Conservation (phyloP, 306 rosid genomes). For the Hippophae gyantsensis region DNA sequence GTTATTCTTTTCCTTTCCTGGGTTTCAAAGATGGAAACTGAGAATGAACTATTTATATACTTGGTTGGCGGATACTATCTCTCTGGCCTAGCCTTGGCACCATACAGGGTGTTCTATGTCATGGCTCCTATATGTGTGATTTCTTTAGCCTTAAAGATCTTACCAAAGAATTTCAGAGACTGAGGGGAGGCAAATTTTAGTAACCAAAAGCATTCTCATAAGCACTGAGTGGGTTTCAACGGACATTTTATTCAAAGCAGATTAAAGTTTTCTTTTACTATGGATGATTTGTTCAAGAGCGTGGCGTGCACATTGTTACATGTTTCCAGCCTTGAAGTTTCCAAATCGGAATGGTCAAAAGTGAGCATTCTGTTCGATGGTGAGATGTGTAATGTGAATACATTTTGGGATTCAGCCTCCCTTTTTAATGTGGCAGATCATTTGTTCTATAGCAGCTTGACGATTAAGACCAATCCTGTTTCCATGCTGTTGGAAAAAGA, state of each 20-base stretch:
- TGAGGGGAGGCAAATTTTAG: slow-evolving; percentile 40
- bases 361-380: slow-evolving; percentile 2
- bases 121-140: slow-evolving; percentile 65
- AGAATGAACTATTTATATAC: slow-evolving; percentile 46
- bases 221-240: slow-evolving; percentile 37
- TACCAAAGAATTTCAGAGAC: slow-evolving; percentile 39
- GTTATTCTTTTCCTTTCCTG: slow-evolving; percentile 36
- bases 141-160: slow-evolving; percentile 43
- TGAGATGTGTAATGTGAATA: slow-evolving; percentile 10
- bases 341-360: slow-evolving; percentile 11
- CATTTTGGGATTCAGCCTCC: slow-evolving; percentile 15
- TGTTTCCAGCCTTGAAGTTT: slow-evolving; percentile 14
- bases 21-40: slow-evolving; percentile 38
- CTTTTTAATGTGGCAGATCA: slow-evolving; percentile 9
- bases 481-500: too few species aligned
- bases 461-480: too few species aligned
- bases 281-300: slow-evolving; percentile 9
- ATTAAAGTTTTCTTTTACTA: background rate
- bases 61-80: slow-evolving; percentile 67
- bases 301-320: slow-evolving; percentile 8
- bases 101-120: slow-evolving; percentile 49
- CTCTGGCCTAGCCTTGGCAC: slow-evolving; percentile 70
- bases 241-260: slow-evolving; percentile 5
- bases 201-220: slow-evolving; percentile 68
- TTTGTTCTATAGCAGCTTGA: background rate